Evolutionary conservation across 441 rosid genomes (phyloP).

Genomic region (Erodium trifolium): DNA sequence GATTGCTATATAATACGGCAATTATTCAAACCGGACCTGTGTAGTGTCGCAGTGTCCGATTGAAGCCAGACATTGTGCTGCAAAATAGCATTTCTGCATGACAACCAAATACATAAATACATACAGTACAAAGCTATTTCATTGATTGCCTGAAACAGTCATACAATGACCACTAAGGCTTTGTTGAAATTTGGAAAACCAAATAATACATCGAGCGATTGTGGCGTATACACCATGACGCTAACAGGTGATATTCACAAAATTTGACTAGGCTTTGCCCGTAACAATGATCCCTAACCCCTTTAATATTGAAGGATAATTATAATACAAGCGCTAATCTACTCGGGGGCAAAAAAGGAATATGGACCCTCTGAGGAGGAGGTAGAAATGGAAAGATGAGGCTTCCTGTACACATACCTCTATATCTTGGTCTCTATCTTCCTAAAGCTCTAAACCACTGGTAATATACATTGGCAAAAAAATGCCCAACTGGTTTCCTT

Average conservation of each 20-base stretch:
- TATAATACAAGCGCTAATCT: slow-evolving; percentile 48
- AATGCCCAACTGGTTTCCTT: slow-evolving; percentile 1
- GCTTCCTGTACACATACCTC: slow-evolving; percentile 62
- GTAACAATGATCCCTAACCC: slow-evolving; percentile 37
- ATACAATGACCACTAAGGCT: background rate
- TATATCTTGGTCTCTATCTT: slow-evolving; percentile 43
- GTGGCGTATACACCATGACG: no score
- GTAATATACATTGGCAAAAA: slow-evolving; percentile 42
- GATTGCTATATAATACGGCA: no score
- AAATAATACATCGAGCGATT: background rate
- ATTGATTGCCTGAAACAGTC: background rate
- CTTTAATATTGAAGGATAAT: slow-evolving; percentile 20
- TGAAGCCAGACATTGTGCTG: no score
- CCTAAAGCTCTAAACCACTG: slow-evolving; percentile 45
- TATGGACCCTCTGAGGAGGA: slow-evolving; percentile 23
- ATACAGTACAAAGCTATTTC: background rate
- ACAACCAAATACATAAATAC: background rate
- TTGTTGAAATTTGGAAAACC: background rate
- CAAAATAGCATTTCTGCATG: no score
- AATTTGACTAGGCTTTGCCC: slow-evolving; percentile 44
- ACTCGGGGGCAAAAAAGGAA: slow-evolving; percentile 31
- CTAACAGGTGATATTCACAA: slow-evolving; percentile 38
- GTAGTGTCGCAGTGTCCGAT: background rate
- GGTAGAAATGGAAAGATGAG: slow-evolving; percentile 36
- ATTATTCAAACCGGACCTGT: no score